phyloP scores from a whole-genome alignment of 2,329 filamentous ascomycete genomes.

The Colletotrichum eleusines region DNA sequence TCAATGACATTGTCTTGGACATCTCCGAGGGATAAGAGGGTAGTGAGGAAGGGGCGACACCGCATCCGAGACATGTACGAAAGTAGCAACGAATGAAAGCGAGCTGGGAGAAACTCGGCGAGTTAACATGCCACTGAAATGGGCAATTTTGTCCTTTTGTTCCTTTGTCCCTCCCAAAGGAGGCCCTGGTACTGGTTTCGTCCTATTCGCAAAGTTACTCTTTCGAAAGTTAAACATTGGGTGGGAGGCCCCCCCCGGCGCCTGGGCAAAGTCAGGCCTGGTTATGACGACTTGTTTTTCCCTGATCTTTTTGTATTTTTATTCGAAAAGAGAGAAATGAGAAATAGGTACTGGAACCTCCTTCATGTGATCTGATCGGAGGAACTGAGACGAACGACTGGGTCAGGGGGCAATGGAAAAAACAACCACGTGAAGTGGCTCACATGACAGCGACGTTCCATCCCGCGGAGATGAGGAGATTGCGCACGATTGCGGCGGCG shows the following conservation, averaged over 20 bases:
- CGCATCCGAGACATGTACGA: background rate
- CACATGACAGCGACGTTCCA: conserved; percentile 9
- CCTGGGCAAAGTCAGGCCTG: conserved; percentile 6
- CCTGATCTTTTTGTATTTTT: background rate
- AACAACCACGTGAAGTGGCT: background rate
- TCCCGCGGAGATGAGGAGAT: conserved; percentile 18
- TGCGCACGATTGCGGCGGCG: background rate
- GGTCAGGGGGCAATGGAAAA: background rate
- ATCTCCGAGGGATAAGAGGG: conserved; percentile 20
- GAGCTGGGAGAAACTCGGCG: background rate
- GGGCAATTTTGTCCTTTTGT: conserved; percentile 7
- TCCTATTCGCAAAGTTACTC: background rate
- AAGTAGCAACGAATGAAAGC: background rate
- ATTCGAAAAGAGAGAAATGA: too few species aligned
- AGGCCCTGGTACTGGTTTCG: background rate
- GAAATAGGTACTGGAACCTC: background rate
- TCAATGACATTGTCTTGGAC: background rate
- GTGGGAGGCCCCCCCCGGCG: background rate
- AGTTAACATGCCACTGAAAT: background rate
- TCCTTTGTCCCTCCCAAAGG: background rate
- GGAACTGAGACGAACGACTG: background rate
- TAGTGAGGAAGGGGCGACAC: background rate
- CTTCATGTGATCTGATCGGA: background rate
- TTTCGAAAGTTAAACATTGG: too few species aligned
- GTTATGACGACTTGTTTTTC: conserved; percentile 7